Percentiles rank a stretch among this genome's conserved stretches.
phyloP scores from a whole-genome alignment of 768 basidiomycete species.

The Boletus pseudopeckii region DNA sequence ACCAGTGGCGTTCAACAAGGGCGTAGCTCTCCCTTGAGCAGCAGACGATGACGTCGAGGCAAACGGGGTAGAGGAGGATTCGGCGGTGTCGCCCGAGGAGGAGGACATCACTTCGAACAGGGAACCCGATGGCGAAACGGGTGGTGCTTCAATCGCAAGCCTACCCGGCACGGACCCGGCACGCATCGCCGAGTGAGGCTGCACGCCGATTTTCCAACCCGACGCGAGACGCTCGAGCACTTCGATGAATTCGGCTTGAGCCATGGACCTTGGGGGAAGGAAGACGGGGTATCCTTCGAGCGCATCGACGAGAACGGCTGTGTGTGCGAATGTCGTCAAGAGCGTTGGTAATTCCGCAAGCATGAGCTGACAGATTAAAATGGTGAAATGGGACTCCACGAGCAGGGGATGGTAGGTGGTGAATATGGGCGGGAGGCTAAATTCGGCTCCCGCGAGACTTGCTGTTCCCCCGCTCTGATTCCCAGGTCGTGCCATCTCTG shows the following conservation, averaged over 20 bases:
- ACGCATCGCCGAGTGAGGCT: constrained; percentile 49
- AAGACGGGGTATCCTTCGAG: constrained; percentile 89
- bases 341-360: constrained; percentile 68
- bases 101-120: constrained; percentile 24
- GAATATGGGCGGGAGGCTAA: constrained; percentile 51
- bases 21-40: constrained; percentile 12
- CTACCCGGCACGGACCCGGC: constrained; percentile 34
- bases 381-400: constrained; percentile 81
- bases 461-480: constrained; percentile 38
- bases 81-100: constrained; percentile 21
- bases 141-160: constrained; percentile 40
- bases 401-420: constrained; percentile 90
- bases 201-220: constrained; percentile 68
- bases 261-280: constrained; percentile 82
- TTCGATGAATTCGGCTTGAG: constrained; percentile 87
- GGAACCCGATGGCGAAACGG: constrained; percentile 25
- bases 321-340: constrained; percentile 60
- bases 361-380: constrained; percentile 72
- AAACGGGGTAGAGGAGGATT: constrained; percentile 10
- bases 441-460: constrained; percentile 38
- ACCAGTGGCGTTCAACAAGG: constrained; percentile 23
- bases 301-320: constrained; percentile 70
- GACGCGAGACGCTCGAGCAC: constrained; percentile 75
- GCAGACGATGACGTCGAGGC: constrained; percentile 27
- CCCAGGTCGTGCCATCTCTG: constrained; percentile 66